Base-by-base conservation (phyloP, 2,329 filamentous ascomycete species). In the Diaporthe sp. region DNA sequence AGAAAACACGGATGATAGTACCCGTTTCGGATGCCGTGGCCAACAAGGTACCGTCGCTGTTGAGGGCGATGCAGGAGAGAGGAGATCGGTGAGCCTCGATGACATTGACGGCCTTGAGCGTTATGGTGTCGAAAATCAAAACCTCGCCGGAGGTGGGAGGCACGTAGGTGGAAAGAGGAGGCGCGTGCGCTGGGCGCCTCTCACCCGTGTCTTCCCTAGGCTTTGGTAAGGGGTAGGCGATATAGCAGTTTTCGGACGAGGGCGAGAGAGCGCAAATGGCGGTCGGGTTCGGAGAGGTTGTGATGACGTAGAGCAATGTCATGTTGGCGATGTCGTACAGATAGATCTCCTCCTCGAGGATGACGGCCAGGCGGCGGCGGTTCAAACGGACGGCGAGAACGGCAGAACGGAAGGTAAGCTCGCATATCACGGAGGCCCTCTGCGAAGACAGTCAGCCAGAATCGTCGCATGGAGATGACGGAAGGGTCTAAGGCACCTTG, bases 291-390 rank as follows among this genome's bases (percentile, higher is more conserved):
- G 97, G 95, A 4, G 96, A 98, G 8, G 96, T 98, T 75, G 95
- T 92, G 77, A 98, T 97, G 8, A 95, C 97, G 83, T 95, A 94
- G 54, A 98, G 88, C 74, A 98, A 91, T 80, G 94, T 96, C 96
- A 99, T 98, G 82, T 98, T 98, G 84, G 96, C 95, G 78, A 99
- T 98, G 83, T 99, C 97, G 86, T 99, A 99, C 66, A 99, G 90
- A 85, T 98, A 99, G 77, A 98, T 97, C 82, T 98, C 94, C 80
- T 98, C 95, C 83, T 99, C 97, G 73, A 98, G 89, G 19, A 98
- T 93, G 42, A 99, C 96, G 17, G 97, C 95, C 35, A 99, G 89
- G 50, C 97, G 92, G 84, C 98, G 98, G 78, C 97, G 91, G 84
- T 99, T 99, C 80, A 99, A 88, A 77, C 96, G 94, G 75, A 99